Evolutionary conservation across 2,329 filamentous ascomycete genomes (phyloP), one percentile per base, ranked within the genome.

Genomic region (Paraconiothyrium brasiliense): DNA sequence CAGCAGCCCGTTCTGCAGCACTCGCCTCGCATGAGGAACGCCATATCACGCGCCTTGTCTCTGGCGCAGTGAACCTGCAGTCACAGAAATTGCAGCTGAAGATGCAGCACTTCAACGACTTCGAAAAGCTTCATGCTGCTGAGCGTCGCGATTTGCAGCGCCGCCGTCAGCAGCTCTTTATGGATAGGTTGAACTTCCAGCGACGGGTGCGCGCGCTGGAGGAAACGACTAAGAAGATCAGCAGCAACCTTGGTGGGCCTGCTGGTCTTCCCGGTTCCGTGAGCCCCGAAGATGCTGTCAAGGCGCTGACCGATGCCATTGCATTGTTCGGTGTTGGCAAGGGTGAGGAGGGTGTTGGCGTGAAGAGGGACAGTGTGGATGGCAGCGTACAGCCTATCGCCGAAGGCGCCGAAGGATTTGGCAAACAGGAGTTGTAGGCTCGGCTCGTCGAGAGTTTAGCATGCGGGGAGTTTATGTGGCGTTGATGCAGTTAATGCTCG

Each of bases 11-110:
- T 63, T 88, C 94, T 1, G 91, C 92, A 8, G 95, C 91, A 3
- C 88, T 99, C 37, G 94, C 94, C 32, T 97, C 94, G 3, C 93
- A 98, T 71, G 94, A 98, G 79, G 95, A 99, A 79, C 92, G 96
- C 60, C 93, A 97, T 80, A 95, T 98, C 88, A 97, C 94, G 22
- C 91, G 93, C 16, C 88, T 98, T 50, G 92, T 99, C 10, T 94
- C 93, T 2, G 91, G 93, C 6, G 93, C 93, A 0, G 92, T 97
- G 56, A 99, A 99, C 76, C 86, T 97, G 13, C 94, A 92, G n/a
- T 84, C 98, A 37, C 91, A 97, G 76, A 99, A 99, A 81, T 89
- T 98, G 64, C 93, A 98, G 80, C 84, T 98, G 71, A 99, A 99
- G 81, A 86, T 99, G 62, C 90, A 93, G 74, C 97, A 98, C 78